Base-by-base conservation (phyloP, 1,139 yeast species). In the Kodamaea alishanica region DNA sequence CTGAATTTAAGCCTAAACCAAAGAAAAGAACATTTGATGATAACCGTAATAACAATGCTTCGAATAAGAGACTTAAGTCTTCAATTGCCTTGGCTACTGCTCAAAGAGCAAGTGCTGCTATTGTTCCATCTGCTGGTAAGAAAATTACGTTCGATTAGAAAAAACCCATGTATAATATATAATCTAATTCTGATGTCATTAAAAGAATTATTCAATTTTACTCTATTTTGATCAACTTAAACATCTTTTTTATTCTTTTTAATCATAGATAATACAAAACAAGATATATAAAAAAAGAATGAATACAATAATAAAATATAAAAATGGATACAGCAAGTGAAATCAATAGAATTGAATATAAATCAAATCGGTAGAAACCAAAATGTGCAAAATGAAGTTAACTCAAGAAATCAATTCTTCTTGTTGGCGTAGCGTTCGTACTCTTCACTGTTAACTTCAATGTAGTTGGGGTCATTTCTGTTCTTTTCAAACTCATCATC, bases 81-180 rank as follows among this genome's bases (percentile, higher is more conserved):
- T 90, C 97, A 28, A 76, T 86, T 33, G 96, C 96, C 0, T 73
- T 92, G 53, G 94, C 96, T 4, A 70, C 73, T 11, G 97, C 97
- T 2, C 96, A 80, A 63, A 79, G 98, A 65, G 96, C 83, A 4
- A 84, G 88, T 56, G 88, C 88, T 20, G 92, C 95, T 5, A 87
- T 92, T 55, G 95, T 88, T 27, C 81, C 87, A 35, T 84, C 96
- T 0, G 72, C 82, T n/a, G 98, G 97, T 60, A 90, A 87, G 65
- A 92, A 89, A 62, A 73, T 75, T 37, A 84, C 80, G 5, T 90
- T 90, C 40, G 76, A 70, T 47, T 71, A 56, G 46, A 10, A 8
- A 30, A 8, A 10, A 30, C 20, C 20, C 20, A 15, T 15, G 20
- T 15, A 15, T 15, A 15, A 3, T 15, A 15, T 15, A 15, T 15